These are phyloP conservation scores for Phenoliferia sp. DNA, from an alignment of 1,284 basidiomycete genomes.

Conservation along the genomic window DNA sequence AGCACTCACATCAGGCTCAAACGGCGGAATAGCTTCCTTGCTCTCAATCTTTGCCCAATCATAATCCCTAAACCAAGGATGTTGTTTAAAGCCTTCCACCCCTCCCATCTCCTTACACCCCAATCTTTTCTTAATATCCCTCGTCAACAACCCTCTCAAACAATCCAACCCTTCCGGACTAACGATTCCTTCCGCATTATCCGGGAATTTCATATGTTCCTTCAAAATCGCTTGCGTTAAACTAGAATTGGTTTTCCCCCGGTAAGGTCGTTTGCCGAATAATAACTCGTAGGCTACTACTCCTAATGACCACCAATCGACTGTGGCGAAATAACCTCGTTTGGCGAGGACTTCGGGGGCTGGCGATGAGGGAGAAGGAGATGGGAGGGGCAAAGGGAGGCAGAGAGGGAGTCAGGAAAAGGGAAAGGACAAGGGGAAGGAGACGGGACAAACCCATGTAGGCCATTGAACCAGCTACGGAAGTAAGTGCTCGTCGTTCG, in stretches of 20 bases:
- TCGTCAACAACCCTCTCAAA: conserved; percentile 78
- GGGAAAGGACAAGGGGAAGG: too few relatives aligned
- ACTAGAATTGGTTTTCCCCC: conserved; percentile 83
- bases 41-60: conserved; percentile 81
- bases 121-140: conserved; percentile 73
- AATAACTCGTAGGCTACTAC: conserved; percentile 87
- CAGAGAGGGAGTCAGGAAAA: too few relatives aligned
- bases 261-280: conserved; percentile 85
- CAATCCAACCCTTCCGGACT: conserved; percentile 75
- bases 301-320: conserved; percentile 96
- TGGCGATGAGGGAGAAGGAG: too few relatives aligned
- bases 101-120: conserved; percentile 65
- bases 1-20: conserved; percentile 77
- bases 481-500: conserved; percentile 74
- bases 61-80: conserved; percentile 80
- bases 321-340: conserved; percentile 68
- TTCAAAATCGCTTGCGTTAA: conserved; percentile 78
- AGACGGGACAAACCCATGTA: conserved; percentile 65
- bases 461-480: conserved; percentile 93
- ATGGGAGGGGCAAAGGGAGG: too few relatives aligned
- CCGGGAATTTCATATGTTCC: conserved; percentile 40
- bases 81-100: conserved; percentile 54
- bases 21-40: conserved; percentile 77
- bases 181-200: conserved; percentile 48
- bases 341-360: conserved; percentile 40